Conservation (phyloP, 129 eudicot species). For the Saussurea involucrata region DNA sequence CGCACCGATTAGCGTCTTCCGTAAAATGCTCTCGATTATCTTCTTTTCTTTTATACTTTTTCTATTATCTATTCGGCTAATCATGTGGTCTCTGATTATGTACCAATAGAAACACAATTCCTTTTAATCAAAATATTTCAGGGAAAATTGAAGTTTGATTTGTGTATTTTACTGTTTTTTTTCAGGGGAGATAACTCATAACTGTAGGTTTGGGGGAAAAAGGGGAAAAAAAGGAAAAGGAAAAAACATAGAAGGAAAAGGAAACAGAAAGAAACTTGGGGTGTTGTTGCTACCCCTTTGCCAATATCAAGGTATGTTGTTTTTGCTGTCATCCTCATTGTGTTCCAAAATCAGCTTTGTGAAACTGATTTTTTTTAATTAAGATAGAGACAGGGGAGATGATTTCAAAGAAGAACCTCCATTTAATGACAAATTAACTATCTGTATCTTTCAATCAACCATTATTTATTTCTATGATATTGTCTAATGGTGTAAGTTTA, state of each 20-base stretch:
- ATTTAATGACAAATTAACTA: background rate
- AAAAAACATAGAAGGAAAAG: conserved; percentile 5
- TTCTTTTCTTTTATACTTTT: background rate
- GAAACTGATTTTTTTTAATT: background rate
- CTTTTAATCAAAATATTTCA: background rate
- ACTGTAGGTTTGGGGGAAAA: background rate
- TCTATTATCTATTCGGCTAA: conserved; percentile 6
- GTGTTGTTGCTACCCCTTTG: conserved; percentile 34
- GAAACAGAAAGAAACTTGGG: background rate
- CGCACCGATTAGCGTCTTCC: background rate
- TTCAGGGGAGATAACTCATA: conserved; percentile 3
- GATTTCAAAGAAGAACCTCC: background rate
- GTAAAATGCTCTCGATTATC: background rate
- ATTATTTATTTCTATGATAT: background rate
- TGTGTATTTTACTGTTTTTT: background rate
- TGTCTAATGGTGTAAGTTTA: background rate
- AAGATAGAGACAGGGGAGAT: background rate
- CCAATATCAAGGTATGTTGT: conserved; percentile 24
- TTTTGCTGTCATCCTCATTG: conserved; percentile 11
- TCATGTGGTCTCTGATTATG: conserved; percentile 12
- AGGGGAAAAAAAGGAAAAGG: background rate
- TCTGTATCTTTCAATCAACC: background rate
- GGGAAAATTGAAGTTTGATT: conserved; percentile 12
- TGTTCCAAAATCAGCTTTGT: conserved; percentile 3
- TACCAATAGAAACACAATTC: conserved; percentile 1